Evolutionary conservation across 2,329 filamentous ascomycete genomes (phyloP).

Genomic region (Colletotrichum melonis): DNA sequence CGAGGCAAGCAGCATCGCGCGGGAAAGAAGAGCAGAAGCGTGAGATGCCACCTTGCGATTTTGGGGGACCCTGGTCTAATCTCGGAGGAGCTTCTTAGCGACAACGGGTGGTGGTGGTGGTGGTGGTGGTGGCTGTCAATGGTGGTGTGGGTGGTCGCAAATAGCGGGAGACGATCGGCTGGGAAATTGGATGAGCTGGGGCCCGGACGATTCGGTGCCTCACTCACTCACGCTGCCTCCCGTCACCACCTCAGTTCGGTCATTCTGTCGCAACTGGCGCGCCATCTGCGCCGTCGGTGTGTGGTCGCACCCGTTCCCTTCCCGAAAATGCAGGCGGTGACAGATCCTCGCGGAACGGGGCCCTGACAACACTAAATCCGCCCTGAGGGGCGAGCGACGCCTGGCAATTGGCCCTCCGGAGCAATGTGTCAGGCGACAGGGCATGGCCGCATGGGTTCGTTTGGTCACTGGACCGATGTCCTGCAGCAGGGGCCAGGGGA

Average conservation of each 20-base stretch:
- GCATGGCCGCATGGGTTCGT: conserved; percentile 1
- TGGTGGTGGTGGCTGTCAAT: conserved; percentile 1
- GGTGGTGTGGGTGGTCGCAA: conserved; percentile 20
- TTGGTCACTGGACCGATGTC: conserved; percentile 18
- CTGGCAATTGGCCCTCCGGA: conserved; percentile 10
- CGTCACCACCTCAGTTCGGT: too few relatives aligned
- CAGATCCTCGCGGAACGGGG: conserved; percentile 25
- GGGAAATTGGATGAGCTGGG: conserved; percentile 18
- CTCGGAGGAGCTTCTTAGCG: conserved; percentile 7
- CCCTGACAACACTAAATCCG: conserved; percentile 1
- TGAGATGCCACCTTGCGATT: conserved; percentile 46
- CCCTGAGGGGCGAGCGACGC: conserved; percentile 5
- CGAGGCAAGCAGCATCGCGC: conserved; percentile 13
- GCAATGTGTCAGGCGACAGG: conserved; percentile 5
- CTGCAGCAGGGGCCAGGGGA: conserved; percentile 14
- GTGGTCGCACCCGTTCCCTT: conserved; percentile 17
- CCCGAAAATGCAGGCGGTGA: conserved; percentile 29
- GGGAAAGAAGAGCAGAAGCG: conserved; percentile 15
- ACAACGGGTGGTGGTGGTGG: background rate
- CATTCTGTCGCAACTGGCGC: background rate
- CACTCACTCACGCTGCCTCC: too few relatives aligned
- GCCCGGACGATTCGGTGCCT: conserved; percentile 1
- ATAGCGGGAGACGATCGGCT: conserved; percentile 19
- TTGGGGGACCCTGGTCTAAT: conserved; percentile 37
- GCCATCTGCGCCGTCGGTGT: conserved; percentile 16